phyloP scores from a whole-genome alignment of 2,329 filamentous ascomycete species.

The Pleomassaria siparia region DNA sequence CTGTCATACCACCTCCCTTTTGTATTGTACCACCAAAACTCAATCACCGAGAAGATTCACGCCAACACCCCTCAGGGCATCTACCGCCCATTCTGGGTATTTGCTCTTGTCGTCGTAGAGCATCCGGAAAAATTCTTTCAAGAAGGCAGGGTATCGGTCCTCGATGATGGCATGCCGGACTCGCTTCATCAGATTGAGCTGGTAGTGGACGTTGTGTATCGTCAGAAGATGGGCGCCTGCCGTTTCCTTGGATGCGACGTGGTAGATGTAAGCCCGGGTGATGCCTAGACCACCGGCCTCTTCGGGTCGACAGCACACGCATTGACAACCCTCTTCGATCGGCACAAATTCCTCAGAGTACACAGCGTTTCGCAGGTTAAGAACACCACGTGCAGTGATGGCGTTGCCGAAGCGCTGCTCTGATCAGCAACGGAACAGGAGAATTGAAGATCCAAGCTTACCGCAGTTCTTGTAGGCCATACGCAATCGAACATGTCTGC shows the following conservation, averaged over 20 bases:
- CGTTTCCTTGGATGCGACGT: constrained; percentile 92
- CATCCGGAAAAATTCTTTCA: constrained; percentile 75
- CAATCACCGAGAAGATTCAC: constrained; percentile 50
- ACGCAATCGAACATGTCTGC: constrained; percentile 99
- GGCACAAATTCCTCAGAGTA: constrained; percentile 81
- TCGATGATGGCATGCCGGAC: constrained; percentile 77
- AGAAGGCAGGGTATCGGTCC: constrained; percentile 76
- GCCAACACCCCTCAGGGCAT: constrained; percentile 75
- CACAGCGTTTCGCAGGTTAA: constrained; percentile 77
- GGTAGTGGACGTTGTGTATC: constrained; percentile 94
- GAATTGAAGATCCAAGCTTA: constrained; percentile 37
- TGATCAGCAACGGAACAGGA: constrained; percentile 3
- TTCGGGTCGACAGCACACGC: constrained; percentile 70
- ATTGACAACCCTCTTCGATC: constrained; percentile 80
- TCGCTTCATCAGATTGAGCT: constrained; percentile 78
- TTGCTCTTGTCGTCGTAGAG: constrained; percentile 67
- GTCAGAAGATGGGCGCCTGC: constrained; percentile 83
- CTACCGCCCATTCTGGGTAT: constrained; percentile 83
- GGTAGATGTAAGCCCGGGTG: constrained; percentile 86
- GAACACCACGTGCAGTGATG: constrained; percentile 75
- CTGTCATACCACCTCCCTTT: too few relatives aligned
- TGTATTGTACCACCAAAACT: too few relatives aligned
- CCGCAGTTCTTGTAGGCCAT: constrained; percentile 92
- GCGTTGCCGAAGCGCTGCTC: constrained; percentile 83
- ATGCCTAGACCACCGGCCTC: constrained; percentile 74